A percentile compares a stretch with the other conserved stretches of the same genome.
These are phyloP conservation scores for Mycena albidolilacea DNA, from an alignment of 768 basidiomycete genomes.

Conservation along the genomic window DNA sequence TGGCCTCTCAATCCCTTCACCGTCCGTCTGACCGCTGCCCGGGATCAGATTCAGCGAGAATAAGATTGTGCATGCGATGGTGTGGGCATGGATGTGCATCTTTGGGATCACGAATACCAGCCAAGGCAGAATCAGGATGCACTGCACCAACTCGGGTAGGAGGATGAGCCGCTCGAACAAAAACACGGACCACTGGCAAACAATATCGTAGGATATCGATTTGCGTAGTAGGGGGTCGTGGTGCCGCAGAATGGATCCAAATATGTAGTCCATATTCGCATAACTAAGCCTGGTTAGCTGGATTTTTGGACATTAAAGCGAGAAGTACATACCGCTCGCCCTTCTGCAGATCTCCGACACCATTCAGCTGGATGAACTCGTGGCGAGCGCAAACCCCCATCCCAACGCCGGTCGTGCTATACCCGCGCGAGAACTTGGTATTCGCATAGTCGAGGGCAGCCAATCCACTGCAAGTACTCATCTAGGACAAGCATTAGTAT, in stretches of 20 bases:
- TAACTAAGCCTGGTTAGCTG: too few relatives aligned
- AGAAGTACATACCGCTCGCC: too few relatives aligned
- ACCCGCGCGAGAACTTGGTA: too few relatives aligned
- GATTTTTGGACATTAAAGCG: too few relatives aligned
- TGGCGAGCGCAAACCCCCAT: too few relatives aligned
- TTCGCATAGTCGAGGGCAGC: too few relatives aligned
- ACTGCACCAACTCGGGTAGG: not conserved
- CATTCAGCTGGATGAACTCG: too few relatives aligned
- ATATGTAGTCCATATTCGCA: not conserved
- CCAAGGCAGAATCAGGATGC: not conserved
- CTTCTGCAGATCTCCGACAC: too few relatives aligned
- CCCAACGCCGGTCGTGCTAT: too few relatives aligned
- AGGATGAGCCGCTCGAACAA: not conserved
- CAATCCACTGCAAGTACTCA: too few relatives aligned
- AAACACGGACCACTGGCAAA: not conserved
- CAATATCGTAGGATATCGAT: not conserved
- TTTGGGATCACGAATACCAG: not conserved
- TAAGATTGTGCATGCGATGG: too few relatives aligned
- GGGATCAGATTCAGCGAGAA: not conserved
- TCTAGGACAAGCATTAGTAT: too few relatives aligned
- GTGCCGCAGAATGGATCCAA: not conserved
- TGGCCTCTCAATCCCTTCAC: not conserved
- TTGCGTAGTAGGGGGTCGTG: not conserved
- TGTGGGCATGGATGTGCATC: not conserved
- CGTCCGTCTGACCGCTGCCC: not conserved